Conservation (phyloP, 306 rosid genomes). For the Cajanus cajan region DNA sequence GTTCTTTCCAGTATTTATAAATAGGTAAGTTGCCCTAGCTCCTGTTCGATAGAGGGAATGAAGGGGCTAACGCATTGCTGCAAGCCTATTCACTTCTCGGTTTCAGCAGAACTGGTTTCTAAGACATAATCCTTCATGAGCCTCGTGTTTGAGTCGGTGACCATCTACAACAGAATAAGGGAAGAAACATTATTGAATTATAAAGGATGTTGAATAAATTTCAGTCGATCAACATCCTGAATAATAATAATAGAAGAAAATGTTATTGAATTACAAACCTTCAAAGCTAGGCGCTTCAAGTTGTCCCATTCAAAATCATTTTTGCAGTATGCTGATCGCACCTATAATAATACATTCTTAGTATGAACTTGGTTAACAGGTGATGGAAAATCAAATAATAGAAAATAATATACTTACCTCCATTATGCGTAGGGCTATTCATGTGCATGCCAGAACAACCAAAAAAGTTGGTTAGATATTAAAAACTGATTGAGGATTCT, state of each 20-base stretch:
- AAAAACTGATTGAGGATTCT: conserved; percentile 4
- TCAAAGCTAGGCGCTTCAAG: conserved; percentile 59
- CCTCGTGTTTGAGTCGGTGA: conserved; percentile 67
- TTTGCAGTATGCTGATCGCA: conserved; percentile 86
- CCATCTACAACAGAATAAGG: conserved; percentile 60
- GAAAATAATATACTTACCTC: conserved; percentile 56
- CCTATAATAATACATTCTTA: conserved; percentile 44
- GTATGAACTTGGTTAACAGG: background rate
- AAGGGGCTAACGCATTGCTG: background rate
- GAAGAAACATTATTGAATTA: conserved; percentile 5
- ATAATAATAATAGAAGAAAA: background rate
- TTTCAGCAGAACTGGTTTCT: conserved; percentile 64
- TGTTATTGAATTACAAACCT: conserved; percentile 41
- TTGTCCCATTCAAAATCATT: conserved; percentile 92
- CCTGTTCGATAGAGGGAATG: background rate
- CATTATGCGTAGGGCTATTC: conserved; percentile 81
- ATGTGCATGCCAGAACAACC: conserved; percentile 29
- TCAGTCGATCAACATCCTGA: background rate
- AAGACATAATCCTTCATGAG: conserved; percentile 74
- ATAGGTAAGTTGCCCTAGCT: background rate
- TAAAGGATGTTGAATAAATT: background rate
- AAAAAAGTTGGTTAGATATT: conserved; percentile 2
- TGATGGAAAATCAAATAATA: background rate
- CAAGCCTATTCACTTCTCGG: conserved; percentile 35
- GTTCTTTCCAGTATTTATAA: conserved; percentile 8